Evolutionary conservation across 1,284 basidiomycete species (phyloP).

Genomic region (Ganoderma boninense): DNA sequence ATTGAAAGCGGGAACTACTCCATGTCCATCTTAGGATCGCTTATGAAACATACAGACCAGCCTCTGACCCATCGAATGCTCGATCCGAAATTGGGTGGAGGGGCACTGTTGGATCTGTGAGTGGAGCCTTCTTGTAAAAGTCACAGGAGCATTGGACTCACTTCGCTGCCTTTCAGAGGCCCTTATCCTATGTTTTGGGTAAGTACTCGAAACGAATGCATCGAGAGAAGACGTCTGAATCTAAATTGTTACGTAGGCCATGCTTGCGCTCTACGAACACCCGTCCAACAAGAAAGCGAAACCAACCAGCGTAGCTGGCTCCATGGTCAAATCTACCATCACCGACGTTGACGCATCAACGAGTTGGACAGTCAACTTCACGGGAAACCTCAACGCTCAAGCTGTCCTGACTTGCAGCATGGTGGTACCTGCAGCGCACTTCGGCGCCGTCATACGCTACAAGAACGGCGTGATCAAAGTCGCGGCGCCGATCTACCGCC

Average conservation of each 20-base stretch:
- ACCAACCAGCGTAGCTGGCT: slow-evolving; percentile 65
- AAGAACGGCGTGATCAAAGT: slow-evolving; percentile 73
- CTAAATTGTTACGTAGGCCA: slow-evolving; percentile 54
- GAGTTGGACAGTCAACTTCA: slow-evolving; percentile 80
- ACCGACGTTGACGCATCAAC: slow-evolving; percentile 87
- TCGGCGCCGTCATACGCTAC: slow-evolving; percentile 71
- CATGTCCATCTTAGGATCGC: not conserved
- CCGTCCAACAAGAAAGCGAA: slow-evolving; percentile 65
- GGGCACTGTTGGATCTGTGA: slow-evolving; percentile 85
- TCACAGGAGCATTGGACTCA: not conserved
- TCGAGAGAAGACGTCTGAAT: not conserved
- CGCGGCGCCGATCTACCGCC: slow-evolving; percentile 68
- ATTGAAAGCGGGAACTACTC: not conserved
- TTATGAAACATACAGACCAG: slow-evolving; percentile 53
- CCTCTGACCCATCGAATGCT: slow-evolving; percentile 79
- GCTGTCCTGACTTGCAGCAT: slow-evolving; percentile 74
- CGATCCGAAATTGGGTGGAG: slow-evolving; percentile 85
- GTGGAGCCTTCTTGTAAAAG: slow-evolving; percentile 32
- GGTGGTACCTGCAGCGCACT: slow-evolving; percentile 51
- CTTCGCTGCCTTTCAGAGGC: slow-evolving; percentile 54
- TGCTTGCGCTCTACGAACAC: slow-evolving; percentile 83
- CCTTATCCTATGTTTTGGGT: slow-evolving; percentile 89
- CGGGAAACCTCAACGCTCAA: slow-evolving; percentile 61
- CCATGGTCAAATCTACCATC: slow-evolving; percentile 76
- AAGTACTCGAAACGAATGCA: slow-evolving; percentile 26